Percentiles rank a stretch among this genome's conserved stretches.
phyloP scores from a whole-genome alignment of 1,284 basidiomycete species.

The Cutaneotrichosporon spelunceum region DNA sequence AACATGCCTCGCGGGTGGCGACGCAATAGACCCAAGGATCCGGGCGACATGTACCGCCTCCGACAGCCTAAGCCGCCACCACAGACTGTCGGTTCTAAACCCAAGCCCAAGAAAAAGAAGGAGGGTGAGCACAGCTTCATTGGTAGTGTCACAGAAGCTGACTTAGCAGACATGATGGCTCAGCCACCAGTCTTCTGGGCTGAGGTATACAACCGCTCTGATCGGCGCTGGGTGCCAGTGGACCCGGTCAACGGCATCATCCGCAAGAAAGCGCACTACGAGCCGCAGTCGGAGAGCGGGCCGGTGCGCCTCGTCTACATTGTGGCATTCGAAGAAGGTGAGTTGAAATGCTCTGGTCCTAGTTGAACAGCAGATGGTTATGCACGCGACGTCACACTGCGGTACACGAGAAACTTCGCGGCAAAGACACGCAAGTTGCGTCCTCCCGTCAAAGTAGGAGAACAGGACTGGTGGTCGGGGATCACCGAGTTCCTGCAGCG shows the following conservation, averaged over 20 bases:
- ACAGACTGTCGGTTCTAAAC: slow-evolving; percentile 30
- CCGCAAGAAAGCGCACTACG: slow-evolving; percentile 76
- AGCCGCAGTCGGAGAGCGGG: slow-evolving; percentile 60
- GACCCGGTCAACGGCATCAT: slow-evolving; percentile 80
- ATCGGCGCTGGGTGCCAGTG: slow-evolving; percentile 87
- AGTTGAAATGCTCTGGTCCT: slow-evolving; percentile 39
- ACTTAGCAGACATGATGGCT: slow-evolving; percentile 35
- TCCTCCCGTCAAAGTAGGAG: slow-evolving; percentile 60
- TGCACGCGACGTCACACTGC: slow-evolving; percentile 57
- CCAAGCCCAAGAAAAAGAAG: slow-evolving; percentile 38
- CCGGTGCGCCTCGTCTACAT: slow-evolving; percentile 93
- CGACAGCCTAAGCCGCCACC: slow-evolving; percentile 30
- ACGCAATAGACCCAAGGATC: slow-evolving; percentile 24
- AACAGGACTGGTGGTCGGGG: slow-evolving; percentile 80
- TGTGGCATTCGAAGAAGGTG: slow-evolving; percentile 88
- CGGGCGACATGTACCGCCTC: slow-evolving; percentile 44
- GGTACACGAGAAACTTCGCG: slow-evolving; percentile 72
- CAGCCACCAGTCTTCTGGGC: slow-evolving; percentile 94
- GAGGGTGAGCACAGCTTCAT: slow-evolving; percentile 26
- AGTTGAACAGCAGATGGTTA: slow-evolving; percentile 54
- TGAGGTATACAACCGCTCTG: slow-evolving; percentile 90
- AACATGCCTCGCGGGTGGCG: slow-evolving; percentile 7
- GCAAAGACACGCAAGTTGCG: slow-evolving; percentile 80
- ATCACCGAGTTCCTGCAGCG: slow-evolving; percentile 64
- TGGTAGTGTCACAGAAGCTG: background rate